Evolutionary conservation across 768 basidiomycete genomes (phyloP).

Genomic region (Leccinum subtestaceum): DNA sequence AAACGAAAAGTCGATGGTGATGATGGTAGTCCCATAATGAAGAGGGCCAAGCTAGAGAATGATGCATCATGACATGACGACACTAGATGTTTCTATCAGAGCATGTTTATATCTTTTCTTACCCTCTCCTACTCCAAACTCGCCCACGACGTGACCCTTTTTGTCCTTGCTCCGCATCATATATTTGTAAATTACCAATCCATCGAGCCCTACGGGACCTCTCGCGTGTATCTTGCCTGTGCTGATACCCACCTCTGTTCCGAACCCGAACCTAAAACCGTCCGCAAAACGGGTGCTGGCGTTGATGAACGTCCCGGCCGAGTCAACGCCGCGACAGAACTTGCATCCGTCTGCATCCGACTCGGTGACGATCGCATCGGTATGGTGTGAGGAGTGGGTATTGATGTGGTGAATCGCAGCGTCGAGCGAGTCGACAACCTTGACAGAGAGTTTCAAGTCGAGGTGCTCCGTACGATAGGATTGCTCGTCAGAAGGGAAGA

Average conservation of each 20-base stretch:
- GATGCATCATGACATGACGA: slow-evolving; percentile 13
- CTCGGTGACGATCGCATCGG: slow-evolving; percentile 90
- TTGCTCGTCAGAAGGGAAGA: slow-evolving; percentile 53
- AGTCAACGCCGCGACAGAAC: slow-evolving; percentile 89
- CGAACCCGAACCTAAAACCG: slow-evolving; percentile 95
- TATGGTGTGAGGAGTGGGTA: slow-evolving; percentile 90
- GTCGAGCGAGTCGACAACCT: slow-evolving; percentile 64
- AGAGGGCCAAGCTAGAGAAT: slow-evolving; percentile 63
- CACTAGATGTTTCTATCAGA: slow-evolving; percentile 20
- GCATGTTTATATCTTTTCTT: slow-evolving; percentile 74
- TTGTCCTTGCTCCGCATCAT: slow-evolving; percentile 74
- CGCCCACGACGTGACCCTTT: slow-evolving; percentile 80
- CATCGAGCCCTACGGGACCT: slow-evolving; percentile 93
- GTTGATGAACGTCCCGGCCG: slow-evolving; percentile 90
- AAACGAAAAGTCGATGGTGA: slow-evolving; percentile 77
- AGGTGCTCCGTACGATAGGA: slow-evolving; percentile 90
- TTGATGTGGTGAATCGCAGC: slow-evolving; percentile 89
- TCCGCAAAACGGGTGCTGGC: slow-evolving; percentile 96
- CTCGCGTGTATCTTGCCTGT: slow-evolving; percentile 96
- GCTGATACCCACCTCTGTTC: slow-evolving; percentile 96
- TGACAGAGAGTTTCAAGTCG: slow-evolving; percentile 78
- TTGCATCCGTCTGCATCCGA: slow-evolving; percentile 55
- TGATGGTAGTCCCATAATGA: slow-evolving; percentile 44
- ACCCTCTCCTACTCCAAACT: slow-evolving; percentile 70
- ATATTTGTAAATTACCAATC: slow-evolving; percentile 95